phyloP scores from a whole-genome alignment of 2,329 filamentous ascomycete genomes.

The Fusarium sacchari region DNA sequence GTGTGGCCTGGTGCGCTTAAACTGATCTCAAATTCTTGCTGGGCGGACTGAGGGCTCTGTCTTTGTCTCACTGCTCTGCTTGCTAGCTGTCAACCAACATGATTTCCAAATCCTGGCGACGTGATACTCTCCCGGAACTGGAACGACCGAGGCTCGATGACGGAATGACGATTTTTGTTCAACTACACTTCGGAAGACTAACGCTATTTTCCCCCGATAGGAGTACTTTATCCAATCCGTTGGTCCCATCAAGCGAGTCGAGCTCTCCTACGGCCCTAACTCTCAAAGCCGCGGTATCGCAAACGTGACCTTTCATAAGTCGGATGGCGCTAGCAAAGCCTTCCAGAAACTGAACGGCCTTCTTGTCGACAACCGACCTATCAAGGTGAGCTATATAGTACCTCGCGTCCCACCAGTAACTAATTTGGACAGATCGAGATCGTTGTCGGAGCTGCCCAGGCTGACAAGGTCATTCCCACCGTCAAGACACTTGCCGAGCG shows the following conservation, averaged over 20 bases:
- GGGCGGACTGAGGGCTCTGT: conserved; percentile 11
- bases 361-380: conserved; percentile 86
- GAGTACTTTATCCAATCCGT: conserved; percentile 94
- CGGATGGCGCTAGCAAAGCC: conserved; percentile 85
- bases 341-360: conserved; percentile 87
- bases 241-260: conserved; percentile 89
- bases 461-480: conserved; percentile 72
- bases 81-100: conserved; percentile 36
- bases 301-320: conserved; percentile 84
- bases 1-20: conserved; percentile 14
- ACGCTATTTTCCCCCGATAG: conserved; percentile 75
- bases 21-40: conserved; percentile 5
- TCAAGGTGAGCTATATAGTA: conserved; percentile 72
- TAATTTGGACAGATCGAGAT: conserved; percentile 79
- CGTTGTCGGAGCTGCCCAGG: conserved; percentile 80
- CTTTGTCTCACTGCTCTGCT: conserved; percentile 47
- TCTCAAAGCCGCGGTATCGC: conserved; percentile 92
- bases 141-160: conserved; percentile 47
- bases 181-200: conserved; percentile 64
- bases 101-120: conserved; percentile 35
- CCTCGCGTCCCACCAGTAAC: not conserved
- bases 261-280: conserved; percentile 91
- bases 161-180: conserved; percentile 44
- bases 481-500: conserved; percentile 83
- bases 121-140: conserved; percentile 43